Evolutionary conservation across 2,329 filamentous ascomycete genomes (phyloP), one percentile per base, ranked within the genome.

Genomic region (Lasiodiplodia sp.): DNA sequence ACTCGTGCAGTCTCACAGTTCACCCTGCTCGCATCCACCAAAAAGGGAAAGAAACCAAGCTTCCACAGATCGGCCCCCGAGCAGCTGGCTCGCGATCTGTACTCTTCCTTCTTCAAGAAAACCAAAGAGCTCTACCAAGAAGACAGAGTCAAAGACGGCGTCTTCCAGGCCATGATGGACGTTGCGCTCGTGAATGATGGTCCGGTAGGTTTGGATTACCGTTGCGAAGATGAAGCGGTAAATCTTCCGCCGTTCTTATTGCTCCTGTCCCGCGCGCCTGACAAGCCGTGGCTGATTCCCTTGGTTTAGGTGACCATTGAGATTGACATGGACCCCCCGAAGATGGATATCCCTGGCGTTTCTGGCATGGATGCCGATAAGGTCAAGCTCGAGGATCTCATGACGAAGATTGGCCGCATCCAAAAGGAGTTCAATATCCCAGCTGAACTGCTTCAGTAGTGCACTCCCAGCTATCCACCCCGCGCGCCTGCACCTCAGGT

Each of bases 111-210:
- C 82, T 88, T 94, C 73, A 83, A 87, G 63, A 92, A 91, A 73
- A 89, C 98, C 52, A 87, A 90, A 73, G 85, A 90, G 66, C 85
- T 89, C 2, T 97, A 98, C 78, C 79, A 83, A 5, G 80, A 87
- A 7, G 92, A 93, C 10, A 90, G 86, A 71, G 94, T 99, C 69
- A 94, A 97, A 78, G 91, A 99, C 78, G 96, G 96, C n/a, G 89
- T 95, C 37, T 99, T 99, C 79, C 95, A 97, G 77, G 96, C 96
- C 62, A 97, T 97, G 94, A 99, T 99, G 96, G 91, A 98, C 76
- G 95, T 99, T 69, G 91, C 92, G 60, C 82, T 97, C 37, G 90
- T 97, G 62, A 98, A 98, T 73, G 95, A 98, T 75, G 88, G 88
- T 75, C 88, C 88, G 82, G 88, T 90, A 87, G 84, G 87, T 87